Percentiles rank a stretch among this genome's conserved stretches.
Evolutionary conservation across 2,329 filamentous ascomycete genomes (phyloP).

Genomic region (Talaromyces pinophilus): DNA sequence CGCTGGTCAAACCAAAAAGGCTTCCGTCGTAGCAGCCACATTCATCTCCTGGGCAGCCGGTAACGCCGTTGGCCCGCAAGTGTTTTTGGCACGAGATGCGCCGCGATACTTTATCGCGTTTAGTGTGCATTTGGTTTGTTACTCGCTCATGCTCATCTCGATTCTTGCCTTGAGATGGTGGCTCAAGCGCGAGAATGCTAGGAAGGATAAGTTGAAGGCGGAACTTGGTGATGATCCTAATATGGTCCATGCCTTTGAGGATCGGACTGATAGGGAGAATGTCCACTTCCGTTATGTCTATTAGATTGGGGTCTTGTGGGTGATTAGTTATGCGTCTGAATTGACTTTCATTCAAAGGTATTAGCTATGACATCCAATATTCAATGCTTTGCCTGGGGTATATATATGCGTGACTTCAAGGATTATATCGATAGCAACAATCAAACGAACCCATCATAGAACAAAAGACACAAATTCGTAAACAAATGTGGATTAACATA

Average conservation of each 20-base stretch:
- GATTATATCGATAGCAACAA: background rate
- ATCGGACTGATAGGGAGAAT: slow-evolving; percentile 65
- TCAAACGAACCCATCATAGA: background rate
- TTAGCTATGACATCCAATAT: slow-evolving; percentile 4
- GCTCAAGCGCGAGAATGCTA: slow-evolving; percentile 59
- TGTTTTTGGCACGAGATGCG: slow-evolving; percentile 61
- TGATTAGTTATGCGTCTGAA: background rate
- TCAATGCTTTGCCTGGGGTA: slow-evolving; percentile 3
- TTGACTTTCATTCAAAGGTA: background rate
- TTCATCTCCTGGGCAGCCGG: slow-evolving; percentile 70
- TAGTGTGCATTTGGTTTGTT: slow-evolving; percentile 69
- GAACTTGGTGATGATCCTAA: slow-evolving; percentile 43
- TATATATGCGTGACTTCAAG: slow-evolving; percentile 12
- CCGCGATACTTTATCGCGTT: slow-evolving; percentile 71
- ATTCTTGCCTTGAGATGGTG: slow-evolving; percentile 62
- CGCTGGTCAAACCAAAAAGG: slow-evolving; percentile 73
- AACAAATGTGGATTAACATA: slow-evolving; percentile 3
- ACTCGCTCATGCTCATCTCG: slow-evolving; percentile 60
- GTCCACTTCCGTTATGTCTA: slow-evolving; percentile 61
- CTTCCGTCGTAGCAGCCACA: slow-evolving; percentile 66
- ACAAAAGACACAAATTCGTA: background rate
- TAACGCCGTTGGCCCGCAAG: slow-evolving; percentile 67
- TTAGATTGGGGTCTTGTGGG: slow-evolving; percentile 29
- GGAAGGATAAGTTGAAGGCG: slow-evolving; percentile 53
- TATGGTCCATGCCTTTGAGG: slow-evolving; percentile 60